Percentiles rank a stretch among this genome's conserved stretches.
Conservation (phyloP, 352 stramenopile genomes). For the Peronospora farinosa region DNA sequence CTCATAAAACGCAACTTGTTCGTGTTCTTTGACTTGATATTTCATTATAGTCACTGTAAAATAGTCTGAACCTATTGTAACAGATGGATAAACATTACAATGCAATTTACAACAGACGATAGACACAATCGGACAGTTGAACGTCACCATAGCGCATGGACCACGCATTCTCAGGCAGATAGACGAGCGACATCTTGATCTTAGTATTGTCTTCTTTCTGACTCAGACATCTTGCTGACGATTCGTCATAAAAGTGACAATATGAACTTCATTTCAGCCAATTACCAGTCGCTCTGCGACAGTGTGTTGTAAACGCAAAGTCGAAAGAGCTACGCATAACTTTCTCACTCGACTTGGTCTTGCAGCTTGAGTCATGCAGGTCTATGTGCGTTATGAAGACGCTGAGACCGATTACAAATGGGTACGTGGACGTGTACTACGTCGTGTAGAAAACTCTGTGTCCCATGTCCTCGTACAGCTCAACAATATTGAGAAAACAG, state of each 20-base stretch:
- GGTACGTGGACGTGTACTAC: slow-evolving; percentile 36
- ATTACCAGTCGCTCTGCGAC: slow-evolving; percentile 19
- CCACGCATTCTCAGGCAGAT: slow-evolving; percentile 61
- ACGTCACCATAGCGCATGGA: slow-evolving; percentile 67
- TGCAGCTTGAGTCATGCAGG: slow-evolving; percentile 30
- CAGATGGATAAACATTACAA: not conserved
- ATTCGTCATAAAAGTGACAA: slow-evolving; percentile 16
- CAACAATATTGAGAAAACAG: slow-evolving; percentile 29
- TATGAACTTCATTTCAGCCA: slow-evolving; percentile 8
- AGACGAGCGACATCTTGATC: slow-evolving; percentile 59
- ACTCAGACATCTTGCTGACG: not conserved
- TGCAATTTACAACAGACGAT: not conserved
- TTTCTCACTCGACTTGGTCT: not conserved
- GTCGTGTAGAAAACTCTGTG: slow-evolving; percentile 25
- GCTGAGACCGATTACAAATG: slow-evolving; percentile 37
- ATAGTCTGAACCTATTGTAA: slow-evolving; percentile 54
- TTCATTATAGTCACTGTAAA: slow-evolving; percentile 63
- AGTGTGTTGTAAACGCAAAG: slow-evolving; percentile 15
- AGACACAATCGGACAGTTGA: not conserved
- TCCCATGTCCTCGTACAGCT: slow-evolving; percentile 39
- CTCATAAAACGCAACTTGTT: slow-evolving; percentile 56
- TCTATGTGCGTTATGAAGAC: slow-evolving; percentile 50
- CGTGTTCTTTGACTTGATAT: slow-evolving; percentile 40
- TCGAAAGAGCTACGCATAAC: slow-evolving; percentile 2
- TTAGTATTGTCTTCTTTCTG: slow-evolving; percentile 4